phyloP scores from a whole-genome alignment of 2,329 filamentous ascomycete species.

The Macrophomina pseudophaseolina region DNA sequence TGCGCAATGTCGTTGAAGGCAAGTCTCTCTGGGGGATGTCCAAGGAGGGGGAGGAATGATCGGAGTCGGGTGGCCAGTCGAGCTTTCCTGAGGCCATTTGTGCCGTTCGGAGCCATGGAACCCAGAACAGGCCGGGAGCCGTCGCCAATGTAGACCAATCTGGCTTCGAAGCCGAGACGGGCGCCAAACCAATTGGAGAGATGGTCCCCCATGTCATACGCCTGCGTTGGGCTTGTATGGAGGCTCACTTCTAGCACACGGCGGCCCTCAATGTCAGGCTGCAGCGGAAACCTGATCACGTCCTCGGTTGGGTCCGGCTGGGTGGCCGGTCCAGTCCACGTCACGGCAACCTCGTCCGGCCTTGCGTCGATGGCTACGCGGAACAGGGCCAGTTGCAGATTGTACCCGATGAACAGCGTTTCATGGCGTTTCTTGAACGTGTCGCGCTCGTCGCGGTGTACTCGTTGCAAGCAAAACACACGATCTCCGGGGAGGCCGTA shows the following conservation, averaged over 20 bases:
- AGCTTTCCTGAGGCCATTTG: constrained; percentile 30
- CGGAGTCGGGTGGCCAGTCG: constrained; percentile 34
- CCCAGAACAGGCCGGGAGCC: constrained; percentile 67
- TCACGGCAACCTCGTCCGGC: not conserved
- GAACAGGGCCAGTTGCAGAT: constrained; percentile 31
- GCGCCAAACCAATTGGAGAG: constrained; percentile 68
- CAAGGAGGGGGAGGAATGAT: constrained; percentile 43
- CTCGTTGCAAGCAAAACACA: constrained; percentile 30
- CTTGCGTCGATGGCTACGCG: constrained; percentile 3
- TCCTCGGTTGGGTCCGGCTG: not conserved
- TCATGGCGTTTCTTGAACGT: constrained; percentile 26
- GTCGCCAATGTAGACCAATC: constrained; percentile 69
- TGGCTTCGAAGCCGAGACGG: constrained; percentile 53
- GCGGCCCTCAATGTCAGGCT: not conserved
- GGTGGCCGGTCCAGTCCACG: not conserved
- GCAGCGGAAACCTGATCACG: not conserved
- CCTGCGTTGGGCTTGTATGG: constrained; percentile 37
- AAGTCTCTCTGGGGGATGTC: constrained; percentile 42
- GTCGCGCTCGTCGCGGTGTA: constrained; percentile 29
- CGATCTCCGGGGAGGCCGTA: constrained; percentile 30
- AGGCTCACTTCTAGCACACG: not conserved
- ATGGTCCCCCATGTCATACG: not conserved
- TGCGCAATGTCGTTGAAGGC: constrained; percentile 33
- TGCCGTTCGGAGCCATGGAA: constrained; percentile 55
- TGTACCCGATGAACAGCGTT: constrained; percentile 31